These are phyloP conservation scores for Funneliformis mosseae DNA, from an alignment of 192 early-diverging fungal genomes.

Conservation along the genomic window DNA sequence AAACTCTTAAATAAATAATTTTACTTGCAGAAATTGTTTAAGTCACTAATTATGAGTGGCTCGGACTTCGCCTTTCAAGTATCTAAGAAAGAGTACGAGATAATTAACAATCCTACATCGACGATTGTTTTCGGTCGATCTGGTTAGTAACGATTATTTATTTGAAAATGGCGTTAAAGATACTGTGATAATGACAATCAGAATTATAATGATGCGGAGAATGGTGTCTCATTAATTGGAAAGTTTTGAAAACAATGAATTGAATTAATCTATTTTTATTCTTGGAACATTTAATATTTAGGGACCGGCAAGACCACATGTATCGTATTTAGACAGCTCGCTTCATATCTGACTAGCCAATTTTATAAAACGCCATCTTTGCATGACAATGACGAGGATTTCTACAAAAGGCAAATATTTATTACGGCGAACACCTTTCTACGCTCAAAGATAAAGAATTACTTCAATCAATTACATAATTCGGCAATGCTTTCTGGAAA, in stretches of 20 bases:
- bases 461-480: not conserved
- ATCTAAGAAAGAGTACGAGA: conserved; percentile 24
- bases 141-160: conserved; percentile 3
- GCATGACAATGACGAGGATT: not conserved
- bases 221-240: not conserved
- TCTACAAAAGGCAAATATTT: conserved; percentile 27
- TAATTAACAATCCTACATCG: conserved; percentile 23
- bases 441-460: not conserved
- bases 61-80: conserved; percentile 22
- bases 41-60: not conserved
- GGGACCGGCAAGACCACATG: conserved; percentile 20
- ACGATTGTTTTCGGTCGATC: conserved; percentile 25
- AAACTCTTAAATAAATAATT: not conserved
- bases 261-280: not conserved
- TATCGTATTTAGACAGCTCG: not conserved
- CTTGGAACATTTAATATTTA: not conserved
- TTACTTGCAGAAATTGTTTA: conserved; percentile 15
- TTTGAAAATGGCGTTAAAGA: not conserved
- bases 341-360: conserved; percentile 8
- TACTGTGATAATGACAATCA: too few species aligned
- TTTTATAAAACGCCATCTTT: not conserved
- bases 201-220: too few species aligned
- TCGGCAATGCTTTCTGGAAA: not conserved
- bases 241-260: not conserved
- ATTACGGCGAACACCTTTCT: conserved; percentile 3